These are phyloP conservation scores for Polygonum maritimum DNA, from an alignment of 148 eudicot genomes.

Conservation along the genomic window DNA sequence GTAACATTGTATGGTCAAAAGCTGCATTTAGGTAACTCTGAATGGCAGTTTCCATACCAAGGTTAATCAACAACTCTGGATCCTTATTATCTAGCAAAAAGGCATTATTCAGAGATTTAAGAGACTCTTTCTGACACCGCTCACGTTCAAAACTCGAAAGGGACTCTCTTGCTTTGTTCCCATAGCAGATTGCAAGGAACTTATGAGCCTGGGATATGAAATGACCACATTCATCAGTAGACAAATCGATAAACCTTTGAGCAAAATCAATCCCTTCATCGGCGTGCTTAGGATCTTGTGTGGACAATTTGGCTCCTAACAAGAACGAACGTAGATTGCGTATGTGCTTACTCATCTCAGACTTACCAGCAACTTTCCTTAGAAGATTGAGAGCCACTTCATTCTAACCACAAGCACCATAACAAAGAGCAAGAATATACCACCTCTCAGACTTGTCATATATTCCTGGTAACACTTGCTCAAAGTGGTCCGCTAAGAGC, in stretches of 20 bases:
- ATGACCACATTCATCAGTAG: constrained; percentile 34
- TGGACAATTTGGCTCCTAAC: constrained; percentile 74
- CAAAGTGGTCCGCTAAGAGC: constrained; percentile 58
- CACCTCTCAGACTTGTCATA: constrained; percentile 67
- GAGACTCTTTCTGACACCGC: constrained; percentile 36
- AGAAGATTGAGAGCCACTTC: constrained; percentile 52
- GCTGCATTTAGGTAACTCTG: constrained; percentile 66
- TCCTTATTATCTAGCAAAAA: constrained; percentile 29
- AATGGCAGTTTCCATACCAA: constrained; percentile 59
- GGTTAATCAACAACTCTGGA: constrained; percentile 43
- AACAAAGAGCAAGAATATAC: constrained; percentile 89
- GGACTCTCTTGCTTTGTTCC: constrained; percentile 64
- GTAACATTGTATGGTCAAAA: constrained; percentile 44
- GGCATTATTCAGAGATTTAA: constrained; percentile 39
- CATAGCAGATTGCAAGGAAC: constrained; percentile 71
- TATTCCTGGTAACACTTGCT: constrained; percentile 66
- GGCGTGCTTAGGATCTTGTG: constrained; percentile 44
- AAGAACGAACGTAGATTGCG: constrained; percentile 35
- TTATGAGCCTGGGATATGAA: constrained; percentile 49
- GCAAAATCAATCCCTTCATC: constrained; percentile 61
- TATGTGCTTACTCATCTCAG: constrained; percentile 41
- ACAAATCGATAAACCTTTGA: constrained; percentile 32
- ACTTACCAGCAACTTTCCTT: constrained; percentile 46
- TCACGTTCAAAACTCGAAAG: constrained; percentile 45
- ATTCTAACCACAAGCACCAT: constrained; percentile 63